Evolutionary conservation across 116 monocot genomes (phyloP), one percentile per base, ranked within the genome.

Genomic region (Dioscorea cayenensis): DNA sequence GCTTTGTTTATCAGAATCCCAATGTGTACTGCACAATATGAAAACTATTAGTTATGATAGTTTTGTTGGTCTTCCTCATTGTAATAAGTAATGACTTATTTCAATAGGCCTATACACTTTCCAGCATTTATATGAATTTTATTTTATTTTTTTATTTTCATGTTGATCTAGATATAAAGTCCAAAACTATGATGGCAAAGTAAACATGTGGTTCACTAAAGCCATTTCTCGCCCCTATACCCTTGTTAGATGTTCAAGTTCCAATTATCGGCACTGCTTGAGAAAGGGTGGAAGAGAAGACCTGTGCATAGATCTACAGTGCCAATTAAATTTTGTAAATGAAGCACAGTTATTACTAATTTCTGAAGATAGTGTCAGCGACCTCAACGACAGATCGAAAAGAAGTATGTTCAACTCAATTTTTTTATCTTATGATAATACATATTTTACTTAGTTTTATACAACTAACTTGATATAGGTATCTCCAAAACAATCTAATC

Each of bases 321-420:
- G 82, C 70, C 82, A 75, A 72, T 62, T 90, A 63, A 90, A 72
- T 66, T 96, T 96, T 80, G 82, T 82, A 28, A 96, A 96, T 71
- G 92, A 96, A 76, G 96, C 88, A 66, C 96, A 96, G 38, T 38
- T 96, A 11, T 66, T 96, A 65, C 73, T 92, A 64, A 79, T 96
- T 72, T 92, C 96, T 36, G 90, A 81, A 36, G 90, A 82, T 52
- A 95, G 95, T 52, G 63, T 92, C 61, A 65, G 66, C 60, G 90
- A 96, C 51, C 87, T 96, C 66, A 90, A 90, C 55, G 22, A 17
- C 27, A 81, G 82, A 18, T 19, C 92, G 79, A 79, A 49, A 37
- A 72, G 28, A 72, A 71, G 75, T 80, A 75, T 37, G 58, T 68
- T 51, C 16, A 0, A 55, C 55, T 19, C 55, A 55, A n/a, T 19